These are phyloP conservation scores for Arthroderma sp. DNA, from an alignment of 2,329 filamentous ascomycete species.

Conservation along the genomic window DNA sequence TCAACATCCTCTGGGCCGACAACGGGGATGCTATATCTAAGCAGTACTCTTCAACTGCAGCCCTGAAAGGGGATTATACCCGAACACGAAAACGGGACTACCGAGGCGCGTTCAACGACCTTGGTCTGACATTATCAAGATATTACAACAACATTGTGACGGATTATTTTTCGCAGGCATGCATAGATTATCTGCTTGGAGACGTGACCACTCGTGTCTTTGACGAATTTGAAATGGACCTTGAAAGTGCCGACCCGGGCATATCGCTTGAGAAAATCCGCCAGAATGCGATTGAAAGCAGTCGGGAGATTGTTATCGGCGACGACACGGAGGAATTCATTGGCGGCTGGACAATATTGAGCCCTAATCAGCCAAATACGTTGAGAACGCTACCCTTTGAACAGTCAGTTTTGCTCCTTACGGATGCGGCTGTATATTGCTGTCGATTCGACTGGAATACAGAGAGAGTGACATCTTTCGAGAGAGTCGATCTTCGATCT, in stretches of 20 bases:
- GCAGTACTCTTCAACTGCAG: conserved; percentile 89
- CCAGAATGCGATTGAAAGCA: conserved; percentile 80
- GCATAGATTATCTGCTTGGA: conserved; percentile 86
- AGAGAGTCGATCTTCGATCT: conserved; percentile 65
- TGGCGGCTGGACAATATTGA: conserved; percentile 78
- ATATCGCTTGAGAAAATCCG: conserved; percentile 74
- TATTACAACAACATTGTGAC: conserved; percentile 84
- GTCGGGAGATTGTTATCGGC: conserved; percentile 71
- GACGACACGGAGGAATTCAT: conserved; percentile 75
- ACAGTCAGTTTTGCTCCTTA: conserved; percentile 77
- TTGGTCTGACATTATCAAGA: conserved; percentile 68
- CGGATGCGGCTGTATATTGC: conserved; percentile 70
- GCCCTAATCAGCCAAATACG: conserved; percentile 58
- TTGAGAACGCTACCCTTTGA: conserved; percentile 63
- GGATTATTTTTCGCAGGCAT: conserved; percentile 91
- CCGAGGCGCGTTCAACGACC: conserved; percentile 78
- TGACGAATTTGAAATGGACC: conserved; percentile 83
- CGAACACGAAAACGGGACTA: conserved; percentile 82
- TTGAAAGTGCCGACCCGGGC: conserved; percentile 86
- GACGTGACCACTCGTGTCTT: conserved; percentile 77
- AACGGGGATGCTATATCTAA: conserved; percentile 93
- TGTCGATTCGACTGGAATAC: conserved; percentile 90
- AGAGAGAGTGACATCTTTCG: conserved; percentile 87
- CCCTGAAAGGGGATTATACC: conserved; percentile 93
- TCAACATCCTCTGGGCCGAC: conserved; percentile 93